phyloP scores from a whole-genome alignment of 2,329 filamentous ascomycete species.

The Exserohilum rostratum region DNA sequence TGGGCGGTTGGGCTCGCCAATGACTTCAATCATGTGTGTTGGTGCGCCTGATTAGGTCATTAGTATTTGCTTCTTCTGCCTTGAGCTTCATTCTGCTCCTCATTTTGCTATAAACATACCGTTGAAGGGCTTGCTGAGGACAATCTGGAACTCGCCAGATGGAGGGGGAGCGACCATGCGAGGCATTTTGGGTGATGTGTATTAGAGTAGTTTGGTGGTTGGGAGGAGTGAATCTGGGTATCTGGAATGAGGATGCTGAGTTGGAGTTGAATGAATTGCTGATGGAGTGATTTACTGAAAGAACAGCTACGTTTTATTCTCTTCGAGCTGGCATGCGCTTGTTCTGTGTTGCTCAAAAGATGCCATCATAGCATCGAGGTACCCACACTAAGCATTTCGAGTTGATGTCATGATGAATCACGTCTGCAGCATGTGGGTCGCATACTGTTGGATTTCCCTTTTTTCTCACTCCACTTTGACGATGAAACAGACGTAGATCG shows the following conservation, averaged over 20 bases:
- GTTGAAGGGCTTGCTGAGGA: constrained; percentile 28
- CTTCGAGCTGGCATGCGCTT: not conserved
- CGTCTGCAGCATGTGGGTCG: constrained; percentile 3
- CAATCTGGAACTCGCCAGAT: constrained; percentile 78
- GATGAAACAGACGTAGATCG: not conserved
- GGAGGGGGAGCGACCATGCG: constrained; percentile 71
- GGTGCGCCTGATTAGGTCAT: constrained; percentile 20
- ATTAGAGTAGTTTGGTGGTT: too few species aligned
- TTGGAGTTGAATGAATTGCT: not conserved
- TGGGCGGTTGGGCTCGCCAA: constrained; percentile 50
- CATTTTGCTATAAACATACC: constrained; percentile 25
- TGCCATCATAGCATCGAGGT: constrained; percentile 10
- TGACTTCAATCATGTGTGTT: constrained; percentile 46
- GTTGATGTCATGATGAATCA: constrained; percentile 19
- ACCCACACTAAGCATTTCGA: constrained; percentile 8
- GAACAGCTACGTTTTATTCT: not conserved
- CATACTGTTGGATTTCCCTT: not conserved
- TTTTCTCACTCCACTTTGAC: not conserved
- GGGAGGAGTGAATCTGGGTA: not conserved
- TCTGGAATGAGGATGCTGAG: not conserved
- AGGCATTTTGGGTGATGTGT: constrained; percentile 23
- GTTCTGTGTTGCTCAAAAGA: not conserved
- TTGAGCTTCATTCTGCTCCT: too few species aligned
- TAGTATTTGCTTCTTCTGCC: not conserved
- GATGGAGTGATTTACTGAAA: not conserved